Percentiles rank a stretch among this genome's conserved stretches.
phyloP scores from a whole-genome alignment of 2,329 filamentous ascomycete genomes.

The Pezicula neosporulosa region DNA sequence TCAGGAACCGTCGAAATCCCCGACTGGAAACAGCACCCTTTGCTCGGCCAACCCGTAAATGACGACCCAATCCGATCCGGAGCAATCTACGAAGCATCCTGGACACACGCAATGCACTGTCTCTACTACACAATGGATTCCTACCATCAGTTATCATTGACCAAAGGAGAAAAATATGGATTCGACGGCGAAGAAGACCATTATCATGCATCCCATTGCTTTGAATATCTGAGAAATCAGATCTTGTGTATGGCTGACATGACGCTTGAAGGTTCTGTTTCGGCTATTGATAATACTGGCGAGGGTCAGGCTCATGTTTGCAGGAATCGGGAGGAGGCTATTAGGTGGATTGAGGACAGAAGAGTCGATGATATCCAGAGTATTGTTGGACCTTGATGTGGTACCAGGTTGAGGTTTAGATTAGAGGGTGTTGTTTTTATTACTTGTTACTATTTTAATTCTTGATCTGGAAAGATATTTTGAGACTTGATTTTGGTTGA shows the following conservation, averaged over 20 bases:
- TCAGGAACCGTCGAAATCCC: slow-evolving; percentile 28
- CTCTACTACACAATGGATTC: slow-evolving; percentile 29
- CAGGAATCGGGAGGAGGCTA: slow-evolving; percentile 26
- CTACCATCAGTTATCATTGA: slow-evolving; percentile 29
- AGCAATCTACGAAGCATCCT: slow-evolving; percentile 28
- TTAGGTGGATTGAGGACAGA: slow-evolving; percentile 28
- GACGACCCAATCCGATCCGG: slow-evolving; percentile 27
- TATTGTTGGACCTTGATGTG: slow-evolving; percentile 26
- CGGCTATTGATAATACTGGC: slow-evolving; percentile 21
- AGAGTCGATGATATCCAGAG: slow-evolving; percentile 29
- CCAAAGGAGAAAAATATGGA: slow-evolving; percentile 19
- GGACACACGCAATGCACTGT: slow-evolving; percentile 31
- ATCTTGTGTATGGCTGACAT: slow-evolving; percentile 31
- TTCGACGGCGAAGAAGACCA: slow-evolving; percentile 24
- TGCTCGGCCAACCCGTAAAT: slow-evolving; percentile 28
- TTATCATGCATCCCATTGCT: slow-evolving; percentile 28
- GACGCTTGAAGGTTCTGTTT: slow-evolving; percentile 28
- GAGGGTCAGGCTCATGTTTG: slow-evolving; percentile 29
- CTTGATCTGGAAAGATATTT: too few relatives aligned
- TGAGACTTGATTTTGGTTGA: too few relatives aligned
- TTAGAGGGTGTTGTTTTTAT: too few relatives aligned
- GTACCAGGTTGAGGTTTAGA: too few relatives aligned
- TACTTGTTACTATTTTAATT: too few relatives aligned
- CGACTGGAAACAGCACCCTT: slow-evolving; percentile 26
- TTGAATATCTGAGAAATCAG: slow-evolving; percentile 29